Conservation (phyloP, 768 basidiomycete genomes). For the Serpula lacrymans region DNA sequence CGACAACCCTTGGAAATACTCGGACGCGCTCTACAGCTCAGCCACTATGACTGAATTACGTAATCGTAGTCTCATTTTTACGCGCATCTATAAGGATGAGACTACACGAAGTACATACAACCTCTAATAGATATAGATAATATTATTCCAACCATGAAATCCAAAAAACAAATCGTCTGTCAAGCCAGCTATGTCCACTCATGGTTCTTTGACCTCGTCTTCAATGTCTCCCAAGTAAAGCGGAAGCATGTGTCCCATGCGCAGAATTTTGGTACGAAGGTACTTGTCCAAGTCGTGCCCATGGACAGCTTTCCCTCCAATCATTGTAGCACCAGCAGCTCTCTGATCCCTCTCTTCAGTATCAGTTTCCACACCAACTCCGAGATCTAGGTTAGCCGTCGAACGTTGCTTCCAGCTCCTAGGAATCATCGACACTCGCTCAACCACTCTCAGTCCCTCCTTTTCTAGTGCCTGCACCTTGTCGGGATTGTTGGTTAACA, state of each 20-base stretch:
- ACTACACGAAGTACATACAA: too few species aligned
- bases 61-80: too few species aligned
- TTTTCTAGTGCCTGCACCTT: conserved; percentile 85
- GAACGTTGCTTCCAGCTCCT: conserved; percentile 63
- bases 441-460: conserved; percentile 75
- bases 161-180: too few species aligned
- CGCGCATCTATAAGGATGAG: too few species aligned
- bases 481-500: conserved; percentile 98
- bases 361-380: conserved; percentile 9
- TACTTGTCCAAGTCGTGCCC: conserved; percentile 94
- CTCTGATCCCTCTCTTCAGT: conserved; percentile 34
- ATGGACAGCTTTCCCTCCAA: conserved; percentile 71
- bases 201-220: too few species aligned
- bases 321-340: conserved; percentile 67
- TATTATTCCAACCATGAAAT: too few species aligned
- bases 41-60: too few species aligned
- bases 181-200: too few species aligned
- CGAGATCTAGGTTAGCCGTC: conserved; percentile 16
- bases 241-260: conserved; percentile 94
- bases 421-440: conserved; percentile 94
- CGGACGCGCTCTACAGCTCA: too few species aligned
- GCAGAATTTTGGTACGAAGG: conserved; percentile 89
- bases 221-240: conserved; percentile 20
- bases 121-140: too few species aligned
- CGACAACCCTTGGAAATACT: too few species aligned